Conservation (phyloP, 2,329 filamentous ascomycete genomes). For the Neopestalotiopsis sp. region DNA sequence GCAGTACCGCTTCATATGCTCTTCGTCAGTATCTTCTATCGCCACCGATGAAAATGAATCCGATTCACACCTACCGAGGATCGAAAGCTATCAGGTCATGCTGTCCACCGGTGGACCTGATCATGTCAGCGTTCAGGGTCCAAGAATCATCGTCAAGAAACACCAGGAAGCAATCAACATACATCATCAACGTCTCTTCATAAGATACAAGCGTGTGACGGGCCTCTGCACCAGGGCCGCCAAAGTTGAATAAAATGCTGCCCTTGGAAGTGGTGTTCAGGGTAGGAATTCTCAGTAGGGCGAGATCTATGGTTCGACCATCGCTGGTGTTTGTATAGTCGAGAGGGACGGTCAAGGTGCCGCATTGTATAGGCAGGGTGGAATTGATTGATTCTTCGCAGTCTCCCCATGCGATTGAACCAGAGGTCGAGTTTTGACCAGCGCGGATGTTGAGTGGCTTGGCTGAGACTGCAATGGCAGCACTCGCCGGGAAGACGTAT, state of each 20-base stretch:
- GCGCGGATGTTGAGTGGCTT: neutral
- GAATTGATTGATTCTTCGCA: neutral
- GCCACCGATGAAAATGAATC: neutral
- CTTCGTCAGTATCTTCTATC: neutral
- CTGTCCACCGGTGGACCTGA: conserved; percentile 25
- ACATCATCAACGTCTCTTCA: neutral
- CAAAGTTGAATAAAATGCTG: conserved; percentile 22
- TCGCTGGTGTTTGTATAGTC: conserved; percentile 8
- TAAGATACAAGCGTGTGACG: neutral
- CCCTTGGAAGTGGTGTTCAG: conserved; percentile 23
- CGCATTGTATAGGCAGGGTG: neutral
- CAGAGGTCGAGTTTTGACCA: neutral
- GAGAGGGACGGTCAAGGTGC: neutral
- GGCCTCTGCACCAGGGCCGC: conserved; percentile 17
- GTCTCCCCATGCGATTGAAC: neutral
- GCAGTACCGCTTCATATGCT: conserved; percentile 22
- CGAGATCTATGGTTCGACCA: neutral
- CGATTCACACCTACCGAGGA: conserved; percentile 21
- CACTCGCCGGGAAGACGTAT: neutral
- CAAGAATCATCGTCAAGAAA: too few species aligned
- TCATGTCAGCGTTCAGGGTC: neutral
- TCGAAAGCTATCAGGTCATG: conserved; percentile 29
- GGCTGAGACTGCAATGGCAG: neutral
- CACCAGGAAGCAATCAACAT: neutral
- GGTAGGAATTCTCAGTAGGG: neutral